Base-by-base conservation (phyloP, 1,284 basidiomycete genomes). In the Trametes sp. region DNA sequence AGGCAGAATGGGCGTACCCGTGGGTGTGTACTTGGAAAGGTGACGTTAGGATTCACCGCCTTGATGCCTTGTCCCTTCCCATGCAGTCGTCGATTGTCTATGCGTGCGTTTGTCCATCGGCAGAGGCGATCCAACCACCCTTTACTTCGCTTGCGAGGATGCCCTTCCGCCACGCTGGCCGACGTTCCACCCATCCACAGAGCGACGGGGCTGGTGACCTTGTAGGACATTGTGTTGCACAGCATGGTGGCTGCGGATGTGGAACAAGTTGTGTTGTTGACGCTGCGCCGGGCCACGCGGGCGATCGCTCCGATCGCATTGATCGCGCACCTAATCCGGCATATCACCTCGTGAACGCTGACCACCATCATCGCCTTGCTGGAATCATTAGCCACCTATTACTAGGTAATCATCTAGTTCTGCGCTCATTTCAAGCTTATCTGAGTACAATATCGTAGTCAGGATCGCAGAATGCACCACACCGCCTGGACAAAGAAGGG, bases 401-500 rank as follows among this genome's bases (percentile, higher is more conserved):
- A 7, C 33, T 21, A 51, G 50, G 45, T 46, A 28, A 46, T 28
- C 10, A 26, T 26, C 45, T 6, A 16, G 45, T 24, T 45, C 8
- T 23, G n/a, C 21, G 7, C 10, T 45, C 21, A 13, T 9, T 10
- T 6, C 21, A 23, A 13, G 1, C 21, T 24, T 24, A 10, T 45
- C n/a, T 23, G 42, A 45, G 21, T 21, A 21, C 21, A 11, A 23
- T 11, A 8, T 21, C 42, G 23, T 23, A 21, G 8, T 21, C 38
- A 21, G 21, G 42, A 45, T 24, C 7, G 10, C n/a, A 33, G n/a
- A 23, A 71, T 71, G 69, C 55, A 67, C 46, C 65, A 57, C 44
- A 73, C 71, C 7, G 66, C 72, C 4, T 74, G 73, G 73, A 60
- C 68, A 4, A 67, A 64, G 54, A 68, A 63, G 16, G 57, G 49